Percentiles rank a stretch among this genome's conserved stretches.
Conservation (phyloP, 148 eudicot genomes). For the Camellia lanceoleosa region DNA sequence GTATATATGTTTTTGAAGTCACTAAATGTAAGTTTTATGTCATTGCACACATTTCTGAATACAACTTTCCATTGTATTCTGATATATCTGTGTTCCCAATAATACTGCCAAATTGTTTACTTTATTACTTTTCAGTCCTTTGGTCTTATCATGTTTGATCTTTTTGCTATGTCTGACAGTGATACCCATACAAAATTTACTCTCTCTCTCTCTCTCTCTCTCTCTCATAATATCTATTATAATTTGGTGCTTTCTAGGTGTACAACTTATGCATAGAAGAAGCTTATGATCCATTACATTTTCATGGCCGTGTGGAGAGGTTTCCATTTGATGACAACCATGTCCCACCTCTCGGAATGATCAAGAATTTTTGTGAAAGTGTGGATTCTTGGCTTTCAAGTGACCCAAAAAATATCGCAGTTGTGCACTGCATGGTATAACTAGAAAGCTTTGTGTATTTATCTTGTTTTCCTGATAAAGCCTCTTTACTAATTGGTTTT, state of each 20-base stretch:
- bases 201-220: conserved; percentile 10
- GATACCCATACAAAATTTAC: background rate
- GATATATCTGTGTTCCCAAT: background rate
- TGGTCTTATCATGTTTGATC: background rate
- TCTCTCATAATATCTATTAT: background rate
- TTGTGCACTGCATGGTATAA: conserved; percentile 62
- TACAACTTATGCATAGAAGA: conserved; percentile 64
- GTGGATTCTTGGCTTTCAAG: conserved; percentile 54
- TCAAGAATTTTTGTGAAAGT: conserved; percentile 60
- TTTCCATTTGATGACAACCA: conserved; percentile 67
- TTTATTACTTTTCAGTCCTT: background rate
- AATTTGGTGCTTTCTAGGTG: conserved; percentile 29
- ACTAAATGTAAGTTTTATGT: background rate
- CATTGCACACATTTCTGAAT: background rate
- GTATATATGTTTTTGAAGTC: background rate
- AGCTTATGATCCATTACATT: conserved; percentile 53
- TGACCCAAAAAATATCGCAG: conserved; percentile 52
- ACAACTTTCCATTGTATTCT: background rate
- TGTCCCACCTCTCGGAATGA: conserved; percentile 46
- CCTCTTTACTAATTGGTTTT: background rate
- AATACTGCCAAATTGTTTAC: background rate
- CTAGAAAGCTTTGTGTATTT: background rate
- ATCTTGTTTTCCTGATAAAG: background rate
- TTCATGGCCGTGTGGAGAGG: conserved; percentile 56
- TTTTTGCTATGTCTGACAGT: background rate